phyloP scores from a whole-genome alignment of 2,329 filamentous ascomycete species.

The Fusarium multiceps region DNA sequence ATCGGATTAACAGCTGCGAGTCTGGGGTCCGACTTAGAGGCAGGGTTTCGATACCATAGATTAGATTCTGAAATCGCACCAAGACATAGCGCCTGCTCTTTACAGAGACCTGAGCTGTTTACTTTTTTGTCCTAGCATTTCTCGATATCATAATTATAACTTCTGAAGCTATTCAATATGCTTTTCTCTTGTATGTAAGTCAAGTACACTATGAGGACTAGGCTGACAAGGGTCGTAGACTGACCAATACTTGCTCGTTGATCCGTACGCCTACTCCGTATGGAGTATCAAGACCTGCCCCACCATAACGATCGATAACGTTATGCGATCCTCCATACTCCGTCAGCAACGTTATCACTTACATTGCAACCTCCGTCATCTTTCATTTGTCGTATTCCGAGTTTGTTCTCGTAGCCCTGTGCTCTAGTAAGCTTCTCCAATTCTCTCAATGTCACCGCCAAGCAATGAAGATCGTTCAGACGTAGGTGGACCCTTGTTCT shows the following conservation, averaged over 20 bases:
- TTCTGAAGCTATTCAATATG: not conserved
- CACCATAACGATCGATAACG: slow-evolving; percentile 28
- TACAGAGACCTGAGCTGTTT: rapidly evolving
- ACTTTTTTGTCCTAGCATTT: not conserved
- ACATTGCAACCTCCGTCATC: slow-evolving; percentile 1
- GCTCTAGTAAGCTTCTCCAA: not conserved
- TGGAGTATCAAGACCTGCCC: not conserved
- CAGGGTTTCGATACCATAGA: not conserved
- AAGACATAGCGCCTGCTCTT: not conserved
- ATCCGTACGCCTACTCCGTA: not conserved
- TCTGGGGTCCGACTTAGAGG: not conserved
- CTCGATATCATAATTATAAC: not conserved
- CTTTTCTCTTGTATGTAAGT: not conserved
- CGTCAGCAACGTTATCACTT: slow-evolving; percentile 25
- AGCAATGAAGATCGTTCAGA: slow-evolving; percentile 18
- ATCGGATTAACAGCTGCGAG: not conserved
- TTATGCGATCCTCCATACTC: slow-evolving; percentile 7
- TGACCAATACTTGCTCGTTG: not conserved
- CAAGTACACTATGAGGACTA: not conserved
- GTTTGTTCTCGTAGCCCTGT: not conserved
- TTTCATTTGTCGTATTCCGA: not conserved
- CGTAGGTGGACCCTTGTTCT: slow-evolving; percentile 25
- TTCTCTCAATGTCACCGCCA: slow-evolving; percentile 31
- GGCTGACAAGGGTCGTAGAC: not conserved
- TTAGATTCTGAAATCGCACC: not conserved